Conservation (phyloP, 108 stramenopile species). For the Epipyxis sp. region DNA sequence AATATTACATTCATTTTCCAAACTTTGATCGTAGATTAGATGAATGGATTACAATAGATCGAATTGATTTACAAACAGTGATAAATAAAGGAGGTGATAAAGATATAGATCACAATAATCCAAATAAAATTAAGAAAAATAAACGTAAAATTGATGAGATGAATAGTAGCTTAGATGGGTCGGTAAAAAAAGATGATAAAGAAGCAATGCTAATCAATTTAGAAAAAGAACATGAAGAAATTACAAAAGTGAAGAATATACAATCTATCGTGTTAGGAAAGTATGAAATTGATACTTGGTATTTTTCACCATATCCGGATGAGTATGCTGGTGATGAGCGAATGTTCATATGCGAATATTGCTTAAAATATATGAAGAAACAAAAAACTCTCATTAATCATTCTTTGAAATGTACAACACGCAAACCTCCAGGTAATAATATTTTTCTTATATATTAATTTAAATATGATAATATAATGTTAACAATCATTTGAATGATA, state of each 20-base stretch:
- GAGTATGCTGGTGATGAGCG: conserved; percentile 26
- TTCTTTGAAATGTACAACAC: not conserved
- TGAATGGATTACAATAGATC: conserved; percentile 54
- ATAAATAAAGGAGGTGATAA: conserved; percentile 21
- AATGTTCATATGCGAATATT: conserved; percentile 20
- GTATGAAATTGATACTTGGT: conserved; percentile 87
- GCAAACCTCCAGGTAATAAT: not conserved
- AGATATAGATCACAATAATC: too few species aligned
- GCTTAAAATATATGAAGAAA: conserved; percentile 28
- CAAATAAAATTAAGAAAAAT: conserved; percentile 23
- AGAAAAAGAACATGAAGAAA: conserved; percentile 91
- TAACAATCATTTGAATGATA: too few species aligned
- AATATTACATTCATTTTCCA: conserved; percentile 54
- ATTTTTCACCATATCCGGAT: conserved; percentile 16
- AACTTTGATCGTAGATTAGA: conserved; percentile 53
- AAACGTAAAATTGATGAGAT: conserved; percentile 37
- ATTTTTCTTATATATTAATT: too few species aligned
- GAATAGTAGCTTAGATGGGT: conserved; percentile 21
- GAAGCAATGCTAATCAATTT: conserved; percentile 37
- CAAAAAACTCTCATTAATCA: conserved; percentile 13
- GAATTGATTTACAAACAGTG: conserved; percentile 38
- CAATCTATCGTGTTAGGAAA: conserved; percentile 81
- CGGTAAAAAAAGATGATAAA: conserved; percentile 18
- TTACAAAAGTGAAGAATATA: conserved; percentile 92
- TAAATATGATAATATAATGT: too few species aligned